A percentile compares a stretch with the other conserved stretches of the same genome.
These are phyloP conservation scores for Poterioochromonas sp. DNA, from an alignment of 352 stramenopile species.

Conservation along the genomic window DNA sequence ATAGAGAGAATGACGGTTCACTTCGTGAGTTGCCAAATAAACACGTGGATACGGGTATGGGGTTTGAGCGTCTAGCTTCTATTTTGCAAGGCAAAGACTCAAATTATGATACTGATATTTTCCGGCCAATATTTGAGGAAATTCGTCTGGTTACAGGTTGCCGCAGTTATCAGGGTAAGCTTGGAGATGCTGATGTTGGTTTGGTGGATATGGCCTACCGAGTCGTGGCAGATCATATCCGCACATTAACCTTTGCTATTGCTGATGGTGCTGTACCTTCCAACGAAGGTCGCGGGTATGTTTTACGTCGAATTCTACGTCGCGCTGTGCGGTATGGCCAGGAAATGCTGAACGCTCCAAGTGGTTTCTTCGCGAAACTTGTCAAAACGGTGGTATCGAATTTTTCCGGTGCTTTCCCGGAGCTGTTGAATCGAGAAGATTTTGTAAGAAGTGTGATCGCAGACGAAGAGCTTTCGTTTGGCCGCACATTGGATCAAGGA, in stretches of 20 bases:
- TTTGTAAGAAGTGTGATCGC: constrained; percentile 83
- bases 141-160: constrained; percentile 66
- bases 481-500: constrained; percentile 62
- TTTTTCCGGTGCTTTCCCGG: constrained; percentile 69
- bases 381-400: constrained; percentile 58
- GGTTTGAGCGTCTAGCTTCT: constrained; percentile 84
- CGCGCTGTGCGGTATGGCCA: constrained; percentile 93
- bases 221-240: constrained; percentile 94
- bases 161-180: constrained; percentile 52
- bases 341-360: constrained; percentile 87
- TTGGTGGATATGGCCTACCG: constrained; percentile 73
- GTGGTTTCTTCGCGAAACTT: constrained; percentile 86
- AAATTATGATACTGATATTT: constrained; percentile 99
- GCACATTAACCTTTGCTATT: constrained; percentile 94
- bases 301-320: constrained; percentile 92
- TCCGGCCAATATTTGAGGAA: constrained; percentile 82
- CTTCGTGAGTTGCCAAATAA: constrained; percentile 81
- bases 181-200: constrained; percentile 77
- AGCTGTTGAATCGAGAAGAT: constrained; percentile 79
- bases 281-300: constrained; percentile 96
- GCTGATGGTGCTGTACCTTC: constrained; percentile 89
- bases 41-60: constrained; percentile 98
- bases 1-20: constrained; percentile 75
- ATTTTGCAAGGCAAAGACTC: constrained; percentile 81
- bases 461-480: constrained; percentile 89